Evolutionary conservation across 2,329 filamentous ascomycete species (phyloP).

Genomic region (Tolypocladium amazonense): DNA sequence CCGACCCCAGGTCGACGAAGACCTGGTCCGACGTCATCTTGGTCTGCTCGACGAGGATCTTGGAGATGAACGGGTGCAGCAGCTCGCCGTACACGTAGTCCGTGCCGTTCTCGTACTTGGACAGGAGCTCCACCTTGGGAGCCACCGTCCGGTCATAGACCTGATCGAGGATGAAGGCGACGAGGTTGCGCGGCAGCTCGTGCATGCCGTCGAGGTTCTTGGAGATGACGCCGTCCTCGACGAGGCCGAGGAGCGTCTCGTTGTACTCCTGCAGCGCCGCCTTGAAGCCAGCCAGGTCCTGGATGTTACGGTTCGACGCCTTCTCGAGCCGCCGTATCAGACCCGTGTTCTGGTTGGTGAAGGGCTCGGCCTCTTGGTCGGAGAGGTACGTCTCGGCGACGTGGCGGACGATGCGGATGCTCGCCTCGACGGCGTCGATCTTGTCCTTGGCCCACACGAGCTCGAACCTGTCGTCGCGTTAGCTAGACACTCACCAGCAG

Average conservation of each 20-base stretch:
- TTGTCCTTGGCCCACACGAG: constrained; percentile 70
- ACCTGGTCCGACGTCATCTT: constrained; percentile 72
- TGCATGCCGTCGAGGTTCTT: constrained; percentile 60
- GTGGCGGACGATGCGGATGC: constrained; percentile 57
- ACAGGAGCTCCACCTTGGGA: constrained; percentile 72
- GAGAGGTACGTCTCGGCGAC: constrained; percentile 71
- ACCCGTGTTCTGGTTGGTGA: constrained; percentile 63
- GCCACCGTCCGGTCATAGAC: constrained; percentile 90
- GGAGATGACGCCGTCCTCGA: constrained; percentile 60
- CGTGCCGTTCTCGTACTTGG: constrained; percentile 78
- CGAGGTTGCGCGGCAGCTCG: constrained; percentile 58
- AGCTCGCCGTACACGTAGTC: constrained; percentile 95
- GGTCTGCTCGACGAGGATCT: constrained; percentile 67
- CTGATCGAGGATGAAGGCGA: constrained; percentile 75
- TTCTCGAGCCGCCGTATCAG: constrained; percentile 69
- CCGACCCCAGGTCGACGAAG: constrained; percentile 91
- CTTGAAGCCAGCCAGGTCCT: constrained; percentile 57
- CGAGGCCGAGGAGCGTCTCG: constrained; percentile 50
- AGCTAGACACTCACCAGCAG: constrained; percentile 3
- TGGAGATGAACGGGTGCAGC: constrained; percentile 70
- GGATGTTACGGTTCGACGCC: constrained; percentile 56
- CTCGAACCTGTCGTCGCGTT: constrained; percentile 31
- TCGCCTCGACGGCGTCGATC: constrained; percentile 66
- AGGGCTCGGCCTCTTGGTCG: constrained; percentile 52
- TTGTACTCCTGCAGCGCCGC: constrained; percentile 71